Evolutionary conservation across 2,329 filamentous ascomycete species (phyloP), one percentile per base, ranked within the genome.

Genomic region (Elsinoe fawcettii): DNA sequence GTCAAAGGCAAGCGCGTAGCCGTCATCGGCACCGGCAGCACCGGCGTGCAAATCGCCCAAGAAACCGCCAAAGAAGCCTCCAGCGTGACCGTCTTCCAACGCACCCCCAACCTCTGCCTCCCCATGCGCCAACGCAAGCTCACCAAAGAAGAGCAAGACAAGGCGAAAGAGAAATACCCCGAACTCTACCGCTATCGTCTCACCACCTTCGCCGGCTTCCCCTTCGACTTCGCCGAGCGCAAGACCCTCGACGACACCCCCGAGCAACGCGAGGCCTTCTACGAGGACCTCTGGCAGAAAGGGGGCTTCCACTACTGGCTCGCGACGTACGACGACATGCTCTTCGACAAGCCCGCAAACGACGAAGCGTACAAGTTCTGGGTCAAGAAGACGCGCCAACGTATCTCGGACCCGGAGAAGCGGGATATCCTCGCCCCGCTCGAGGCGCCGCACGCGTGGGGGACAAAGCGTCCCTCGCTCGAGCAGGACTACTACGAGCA

Each of bases 51-150:
- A 55, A 67, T 69, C 30, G 67, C 66, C 2, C 68, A 70, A 39
- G 67, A 69, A 56, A 60, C 66, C 2, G 65, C 64, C 34, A 65
- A 65, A 39, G 60, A 66, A 27, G 67, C 66, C 18, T 61, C 60
- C 1, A 71, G 70, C 1, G 66, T 87, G 2, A 76, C 73, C 1
- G 80, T 87, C 23, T 86, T 87, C 66, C 80, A 87, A 62, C 77
- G 85, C 9, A 86, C 83, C 1, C 84, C 85, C 0, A 86, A 86
- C 58, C 72, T 85, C 4, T 80, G 80, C 0, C 64, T 87, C 2
- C 82, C 83, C 0, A 84, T 87, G 80, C 73, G 76, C 3, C 76
- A 78, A 57, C 70, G 73, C 3, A 39, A 69, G 1, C 70, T 84
- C 30, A 77, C 74, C 0, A 67, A 66, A 2, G 73, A 76, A 51